Evolutionary conservation across 306 rosid species (phyloP).

Genomic region (Citrullus mucosospermus): DNA sequence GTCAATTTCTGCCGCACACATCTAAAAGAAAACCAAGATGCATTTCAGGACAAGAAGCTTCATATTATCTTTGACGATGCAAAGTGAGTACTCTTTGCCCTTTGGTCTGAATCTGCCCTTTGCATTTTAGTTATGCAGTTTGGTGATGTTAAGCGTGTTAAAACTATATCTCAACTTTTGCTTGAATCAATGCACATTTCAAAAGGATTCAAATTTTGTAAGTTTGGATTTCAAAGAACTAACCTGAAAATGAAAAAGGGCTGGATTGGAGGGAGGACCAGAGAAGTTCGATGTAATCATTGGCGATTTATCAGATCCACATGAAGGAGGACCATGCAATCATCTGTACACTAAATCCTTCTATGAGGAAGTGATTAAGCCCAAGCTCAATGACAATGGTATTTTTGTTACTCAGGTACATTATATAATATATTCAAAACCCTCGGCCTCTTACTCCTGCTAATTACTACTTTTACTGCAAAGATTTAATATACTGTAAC

Average conservation of each 20-base stretch:
- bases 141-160: not conserved
- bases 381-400: conserved; percentile 19
- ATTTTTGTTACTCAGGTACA: conserved; percentile 25
- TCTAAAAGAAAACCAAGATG: conserved; percentile 16
- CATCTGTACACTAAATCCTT: conserved; percentile 18
- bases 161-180: not conserved
- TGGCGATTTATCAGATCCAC: conserved; percentile 23
- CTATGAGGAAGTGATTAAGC: conserved; percentile 19
- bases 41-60: conserved; percentile 13
- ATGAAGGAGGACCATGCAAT: conserved; percentile 29
- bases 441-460: not conserved
- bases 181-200: not conserved
- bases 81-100: not conserved
- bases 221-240: not conserved
- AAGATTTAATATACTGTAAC: not conserved
- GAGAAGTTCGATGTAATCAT: conserved; percentile 24
- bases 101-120: not conserved
- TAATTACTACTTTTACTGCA: not conserved
- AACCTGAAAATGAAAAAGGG: conserved; percentile 2
- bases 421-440: not conserved
- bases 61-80: conserved; percentile 19
- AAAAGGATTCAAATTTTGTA: not conserved
- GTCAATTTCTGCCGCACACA: conserved; percentile 15
- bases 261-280: conserved; percentile 9
- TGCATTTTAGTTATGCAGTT: not conserved